Evolutionary conservation across 192 early-diverging fungal species (phyloP), one percentile per base, ranked within the genome.

Genomic region (Linnemannia exigua): DNA sequence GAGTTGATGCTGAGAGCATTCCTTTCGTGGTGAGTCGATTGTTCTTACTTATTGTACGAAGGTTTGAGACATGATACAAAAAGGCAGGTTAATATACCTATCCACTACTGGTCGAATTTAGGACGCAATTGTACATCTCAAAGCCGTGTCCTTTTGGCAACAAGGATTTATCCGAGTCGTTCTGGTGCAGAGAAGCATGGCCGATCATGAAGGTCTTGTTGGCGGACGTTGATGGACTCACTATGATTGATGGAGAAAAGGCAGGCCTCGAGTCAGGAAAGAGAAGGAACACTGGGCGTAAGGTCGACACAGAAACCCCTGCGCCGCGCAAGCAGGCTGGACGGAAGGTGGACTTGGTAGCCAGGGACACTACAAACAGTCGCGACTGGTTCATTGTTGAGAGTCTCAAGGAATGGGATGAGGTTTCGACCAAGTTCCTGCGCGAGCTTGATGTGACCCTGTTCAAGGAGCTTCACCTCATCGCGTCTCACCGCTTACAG

Each of bases 201-300:
- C 76, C 80, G 38, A 28, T 79, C 28, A 50, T 87, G 47, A 87
- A 80, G 46, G 79, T 51, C 52, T 70, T 87, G 52, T 74, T 87
- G 38, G 54, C 76, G 12, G 86, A 87, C 51, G 66, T 87, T 5
- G 80, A 87, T 51, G 79, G 76, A 17, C 37, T 81, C 22, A 81
- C 76, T 6, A 80, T 87, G 79, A 76, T 87, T 41, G 84, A 80
- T 28, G 84, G 74, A 17, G 84, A 79, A 77, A 87, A 87, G 63
- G 51, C 20, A 5, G 20, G 20, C 20, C 51, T 52, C 6, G 74
- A 87, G 47, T 80, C 74, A 48, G 79, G 79, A 58, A 80, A 74
- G 74, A 76, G 75, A 38, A 76, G 47, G 22, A 76, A 76, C 25
- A 77, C 35, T 46, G 51, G 38, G 33, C 54, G 75, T 35, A 79